Percentiles rank a stretch among this genome's conserved stretches.
Conservation (phyloP, 2,329 filamentous ascomycete genomes). For the Pyrenochaeta sp. region DNA sequence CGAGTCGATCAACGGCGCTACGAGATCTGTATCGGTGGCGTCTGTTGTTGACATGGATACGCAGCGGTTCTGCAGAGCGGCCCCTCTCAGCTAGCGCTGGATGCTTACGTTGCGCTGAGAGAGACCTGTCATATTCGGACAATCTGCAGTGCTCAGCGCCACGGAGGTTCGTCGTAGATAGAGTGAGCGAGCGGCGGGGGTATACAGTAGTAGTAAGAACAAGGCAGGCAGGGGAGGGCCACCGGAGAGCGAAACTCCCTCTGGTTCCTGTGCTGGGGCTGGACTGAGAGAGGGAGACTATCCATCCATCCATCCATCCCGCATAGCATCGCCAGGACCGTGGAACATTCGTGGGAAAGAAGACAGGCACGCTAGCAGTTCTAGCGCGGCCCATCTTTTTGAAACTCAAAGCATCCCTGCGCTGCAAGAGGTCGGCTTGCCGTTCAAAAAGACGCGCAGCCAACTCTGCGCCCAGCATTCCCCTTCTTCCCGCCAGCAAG, state of each 20-base stretch:
- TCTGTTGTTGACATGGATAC: background rate
- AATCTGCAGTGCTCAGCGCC: background rate
- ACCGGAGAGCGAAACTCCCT: background rate
- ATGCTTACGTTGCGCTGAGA: background rate
- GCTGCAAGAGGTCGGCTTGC: background rate
- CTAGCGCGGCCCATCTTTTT: conserved; percentile 8
- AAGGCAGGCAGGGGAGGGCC: background rate
- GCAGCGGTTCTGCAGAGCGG: background rate
- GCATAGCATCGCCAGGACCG: background rate
- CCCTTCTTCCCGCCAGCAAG: background rate
- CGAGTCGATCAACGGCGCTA: background rate
- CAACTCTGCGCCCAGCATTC: background rate
- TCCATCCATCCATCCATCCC: too few species aligned
- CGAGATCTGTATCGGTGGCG: background rate
- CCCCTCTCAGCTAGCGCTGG: background rate
- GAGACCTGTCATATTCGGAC: background rate
- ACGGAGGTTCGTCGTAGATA: background rate
- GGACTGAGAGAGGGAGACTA: too few species aligned
- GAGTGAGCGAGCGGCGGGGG: background rate
- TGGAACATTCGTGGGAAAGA: conserved; percentile 5
- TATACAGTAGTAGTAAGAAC: background rate
- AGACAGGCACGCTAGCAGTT: conserved; percentile 8
- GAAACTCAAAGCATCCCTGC: conserved; percentile 19
- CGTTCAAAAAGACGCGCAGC: background rate
- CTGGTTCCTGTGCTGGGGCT: background rate